Evolutionary conservation across 2,329 filamentous ascomycete species (phyloP), one percentile per base, ranked within the genome.

Genomic region (Paecilomyces fulvus): DNA sequence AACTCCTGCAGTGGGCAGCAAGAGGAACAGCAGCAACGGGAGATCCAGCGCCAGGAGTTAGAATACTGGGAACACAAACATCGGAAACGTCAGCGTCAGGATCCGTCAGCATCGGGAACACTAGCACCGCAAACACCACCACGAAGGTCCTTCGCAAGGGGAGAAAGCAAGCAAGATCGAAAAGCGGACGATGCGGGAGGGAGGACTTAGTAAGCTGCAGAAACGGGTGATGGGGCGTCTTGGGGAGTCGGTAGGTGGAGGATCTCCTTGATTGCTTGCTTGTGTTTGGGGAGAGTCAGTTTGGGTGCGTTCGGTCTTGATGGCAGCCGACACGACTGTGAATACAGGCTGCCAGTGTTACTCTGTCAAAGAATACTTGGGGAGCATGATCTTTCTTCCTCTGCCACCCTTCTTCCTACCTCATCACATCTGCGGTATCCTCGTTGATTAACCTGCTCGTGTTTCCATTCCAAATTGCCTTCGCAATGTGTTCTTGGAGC

Each of bases 151-250:
- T 28, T 20, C 14, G 7, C 12, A 23, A 12, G 20, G 20, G 3
- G 10, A 49, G 17, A 10, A n/a, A 49, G 48, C 48, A 33, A 25
- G 37, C 17, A 48, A 48, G 30, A 17, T 12, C n/a, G 21, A 12
- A 14, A 33, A 49, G 10, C 23, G 21, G 50, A 56, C 20, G 49
- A 66, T 68, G 64, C 61, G 62, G 53, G 65, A 67, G 56, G 59
- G 65, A 30, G 63, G 63, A 52, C 55, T 67, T 49, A 59, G 62
- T 31, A 70, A 65, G 58, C 62, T 73, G 55, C 70, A 72, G 31
- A 73, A 70, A 61, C 63, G 62, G 58, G 68, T 73, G 65, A 67
- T 68, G 60, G 68, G 66, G 53, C 63, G 68, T 48, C 70, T 73
- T 58, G 66, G 68, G 33, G 71, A 73, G 59, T 70, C 63, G 58